Percentiles rank a stretch among this genome's conserved stretches.
These are phyloP conservation scores for Basipetospora sp. DNA, from an alignment of 2,329 filamentous ascomycete species.

Conservation along the genomic window DNA sequence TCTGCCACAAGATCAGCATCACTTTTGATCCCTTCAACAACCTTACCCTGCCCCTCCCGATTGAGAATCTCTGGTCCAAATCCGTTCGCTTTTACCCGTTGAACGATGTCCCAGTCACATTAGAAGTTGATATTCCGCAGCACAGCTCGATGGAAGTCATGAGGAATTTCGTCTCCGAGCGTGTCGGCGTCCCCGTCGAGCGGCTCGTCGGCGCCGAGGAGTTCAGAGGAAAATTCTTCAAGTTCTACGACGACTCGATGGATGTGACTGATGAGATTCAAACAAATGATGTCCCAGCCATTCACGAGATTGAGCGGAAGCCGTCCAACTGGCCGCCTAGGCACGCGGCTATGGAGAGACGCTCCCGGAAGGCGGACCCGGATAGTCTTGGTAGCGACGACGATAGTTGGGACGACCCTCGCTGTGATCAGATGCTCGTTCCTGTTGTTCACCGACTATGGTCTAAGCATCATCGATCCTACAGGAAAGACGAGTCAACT, in stretches of 20 bases:
- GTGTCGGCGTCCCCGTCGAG: slow-evolving; percentile 48
- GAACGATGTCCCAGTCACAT: slow-evolving; percentile 51
- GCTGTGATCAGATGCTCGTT: slow-evolving; percentile 53
- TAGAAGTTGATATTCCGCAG: slow-evolving; percentile 70
- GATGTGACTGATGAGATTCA: slow-evolving; percentile 60
- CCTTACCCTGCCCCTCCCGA: slow-evolving; percentile 75
- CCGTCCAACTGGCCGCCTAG: slow-evolving; percentile 59
- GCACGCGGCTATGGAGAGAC: slow-evolving; percentile 25
- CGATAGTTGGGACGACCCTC: slow-evolving; percentile 41
- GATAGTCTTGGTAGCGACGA: slow-evolving; percentile 32
- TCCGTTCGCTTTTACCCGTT: slow-evolving; percentile 65
- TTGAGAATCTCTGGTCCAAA: slow-evolving; percentile 68
- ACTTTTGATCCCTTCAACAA: slow-evolving; percentile 98
- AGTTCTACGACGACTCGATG: slow-evolving; percentile 57
- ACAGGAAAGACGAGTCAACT: slow-evolving; percentile 16
- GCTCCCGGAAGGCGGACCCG: slow-evolving; percentile 35
- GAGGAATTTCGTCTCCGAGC: slow-evolving; percentile 55
- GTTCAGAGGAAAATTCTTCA: slow-evolving; percentile 74
- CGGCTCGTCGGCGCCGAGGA: slow-evolving; percentile 70
- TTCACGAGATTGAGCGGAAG: slow-evolving; percentile 59
- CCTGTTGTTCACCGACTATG: slow-evolving; percentile 50
- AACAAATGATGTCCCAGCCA: slow-evolving; percentile 50
- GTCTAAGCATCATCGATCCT: slow-evolving; percentile 14
- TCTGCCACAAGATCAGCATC: slow-evolving; percentile 88
- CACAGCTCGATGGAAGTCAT: slow-evolving; percentile 53